These are phyloP conservation scores for Xylaria sp. DNA, from an alignment of 2,329 filamentous ascomycete species.

Conservation along the genomic window DNA sequence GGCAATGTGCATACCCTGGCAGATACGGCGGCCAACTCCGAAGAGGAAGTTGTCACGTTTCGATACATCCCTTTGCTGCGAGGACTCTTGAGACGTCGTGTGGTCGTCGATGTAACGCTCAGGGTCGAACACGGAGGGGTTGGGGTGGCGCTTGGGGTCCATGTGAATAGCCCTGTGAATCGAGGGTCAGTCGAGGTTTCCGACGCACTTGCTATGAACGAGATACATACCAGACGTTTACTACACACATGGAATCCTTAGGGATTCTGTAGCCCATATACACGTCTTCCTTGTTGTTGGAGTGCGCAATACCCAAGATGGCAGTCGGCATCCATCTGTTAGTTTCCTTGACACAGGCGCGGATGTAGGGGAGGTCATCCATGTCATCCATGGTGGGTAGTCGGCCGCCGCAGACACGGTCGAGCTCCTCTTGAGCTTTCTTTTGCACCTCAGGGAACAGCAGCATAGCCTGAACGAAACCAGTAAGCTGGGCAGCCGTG, in stretches of 20 bases:
- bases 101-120: conserved; percentile 47
- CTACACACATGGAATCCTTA: conserved; percentile 55
- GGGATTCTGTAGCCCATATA: conserved; percentile 58
- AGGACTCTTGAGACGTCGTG: conserved; percentile 49
- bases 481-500: conserved; percentile 56
- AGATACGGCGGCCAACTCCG: conserved; percentile 56
- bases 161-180: conserved; percentile 57
- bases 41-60: conserved; percentile 50
- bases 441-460: conserved; percentile 53
- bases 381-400: conserved; percentile 58
- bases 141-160: conserved; percentile 56
- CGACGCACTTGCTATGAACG: not conserved
- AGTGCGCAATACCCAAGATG: conserved; percentile 54
- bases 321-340: conserved; percentile 59
- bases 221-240: conserved; percentile 54
- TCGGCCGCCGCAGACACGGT: conserved; percentile 57
- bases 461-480: conserved; percentile 57
- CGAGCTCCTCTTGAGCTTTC: conserved; percentile 50
- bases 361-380: conserved; percentile 59
- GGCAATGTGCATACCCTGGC: conserved; percentile 57
- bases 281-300: conserved; percentile 51
- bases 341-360: conserved; percentile 59
- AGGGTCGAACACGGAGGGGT: conserved; percentile 58
- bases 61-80: conserved; percentile 48
- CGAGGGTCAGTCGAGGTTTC: conserved; percentile 35